Conservation (phyloP, 2,329 filamentous ascomycete species). For the Colletotrichum agaves region DNA sequence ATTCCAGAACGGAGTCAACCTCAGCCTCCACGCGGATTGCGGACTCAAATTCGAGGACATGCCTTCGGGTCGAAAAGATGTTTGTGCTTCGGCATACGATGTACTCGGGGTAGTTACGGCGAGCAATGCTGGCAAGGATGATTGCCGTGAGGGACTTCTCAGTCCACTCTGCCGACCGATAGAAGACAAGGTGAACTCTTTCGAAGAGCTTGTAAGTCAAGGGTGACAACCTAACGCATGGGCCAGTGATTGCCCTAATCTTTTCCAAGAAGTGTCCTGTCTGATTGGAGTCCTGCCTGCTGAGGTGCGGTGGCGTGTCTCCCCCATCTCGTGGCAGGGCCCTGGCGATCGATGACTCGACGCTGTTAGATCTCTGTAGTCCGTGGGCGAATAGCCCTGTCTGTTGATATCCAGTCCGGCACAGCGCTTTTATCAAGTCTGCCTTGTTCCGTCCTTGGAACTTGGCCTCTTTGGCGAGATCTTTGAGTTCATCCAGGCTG, state of each 20-base stretch:
- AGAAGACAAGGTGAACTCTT: conserved; percentile 94
- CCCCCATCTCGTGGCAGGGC: conserved; percentile 42
- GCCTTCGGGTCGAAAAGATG: conserved; percentile 81
- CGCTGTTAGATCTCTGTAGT: conserved; percentile 71
- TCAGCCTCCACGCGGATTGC: conserved; percentile 83
- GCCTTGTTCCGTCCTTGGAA: conserved; percentile 88
- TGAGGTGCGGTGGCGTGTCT: conserved; percentile 46
- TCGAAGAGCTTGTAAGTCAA: conserved; percentile 85
- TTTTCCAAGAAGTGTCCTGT: conserved; percentile 81
- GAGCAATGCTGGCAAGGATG: conserved; percentile 90
- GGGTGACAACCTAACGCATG: conserved; percentile 84
- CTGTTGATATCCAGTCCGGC: conserved; percentile 79
- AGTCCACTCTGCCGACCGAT: conserved; percentile 95
- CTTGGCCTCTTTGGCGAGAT: conserved; percentile 85
- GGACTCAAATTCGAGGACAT: conserved; percentile 89
- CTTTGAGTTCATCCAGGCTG: conserved; percentile 87
- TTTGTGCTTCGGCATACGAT: conserved; percentile 89
- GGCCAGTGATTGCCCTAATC: conserved; percentile 80
- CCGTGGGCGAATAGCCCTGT: conserved; percentile 77
- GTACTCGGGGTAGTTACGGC: conserved; percentile 88
- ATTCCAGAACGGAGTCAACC: conserved; percentile 85
- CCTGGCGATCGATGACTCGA: conserved; percentile 62
- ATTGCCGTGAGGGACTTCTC: conserved; percentile 96
- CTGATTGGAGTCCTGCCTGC: conserved; percentile 65
- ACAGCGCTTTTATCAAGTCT: conserved; percentile 79